These are phyloP conservation scores for Kluyveromyces sp. DNA, from an alignment of 1,139 yeast genomes.

Conservation along the genomic window DNA sequence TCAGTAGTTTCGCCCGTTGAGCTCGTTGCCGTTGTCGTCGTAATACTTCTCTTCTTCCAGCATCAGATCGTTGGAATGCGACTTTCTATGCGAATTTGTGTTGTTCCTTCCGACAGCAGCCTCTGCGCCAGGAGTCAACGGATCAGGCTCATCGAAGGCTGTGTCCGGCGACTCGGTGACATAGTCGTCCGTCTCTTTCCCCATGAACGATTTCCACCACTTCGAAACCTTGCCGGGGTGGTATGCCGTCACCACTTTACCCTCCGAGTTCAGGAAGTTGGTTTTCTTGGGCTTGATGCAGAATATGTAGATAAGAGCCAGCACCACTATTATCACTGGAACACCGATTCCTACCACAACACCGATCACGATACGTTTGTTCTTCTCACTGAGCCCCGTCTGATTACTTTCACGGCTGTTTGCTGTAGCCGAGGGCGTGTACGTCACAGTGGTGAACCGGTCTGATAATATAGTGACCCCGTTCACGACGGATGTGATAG, in stretches of 20 bases:
- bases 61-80: constrained; percentile 19
- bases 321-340: constrained; percentile 27
- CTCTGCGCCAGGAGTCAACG: neutral
- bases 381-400: constrained; percentile 36
- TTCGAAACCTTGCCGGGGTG: constrained; percentile 26
- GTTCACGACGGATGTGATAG: constrained; percentile 27
- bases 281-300: constrained; percentile 30
- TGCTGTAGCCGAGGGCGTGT: constrained; percentile 18
- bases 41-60: constrained; percentile 24
- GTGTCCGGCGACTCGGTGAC: constrained; percentile 25
- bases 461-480: constrained; percentile 32
- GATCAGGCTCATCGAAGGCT: constrained; percentile 2
- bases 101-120: constrained; percentile 7
- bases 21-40: constrained; percentile 23
- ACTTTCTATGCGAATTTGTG: constrained; percentile 7
- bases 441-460: constrained; percentile 29
- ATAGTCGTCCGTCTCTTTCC: constrained; percentile 26
- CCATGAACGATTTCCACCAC: constrained; percentile 26
- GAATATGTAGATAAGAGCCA: constrained; percentile 21
- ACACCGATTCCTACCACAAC: constrained; percentile 40
- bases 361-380: constrained; percentile 43
- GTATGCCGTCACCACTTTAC: constrained; percentile 34
- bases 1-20: constrained; percentile 24
- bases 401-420: constrained; percentile 15
- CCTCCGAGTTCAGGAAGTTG: constrained; percentile 36